Conservation (phyloP, 2,329 filamentous ascomycete genomes). For the Penicillium sp. region DNA sequence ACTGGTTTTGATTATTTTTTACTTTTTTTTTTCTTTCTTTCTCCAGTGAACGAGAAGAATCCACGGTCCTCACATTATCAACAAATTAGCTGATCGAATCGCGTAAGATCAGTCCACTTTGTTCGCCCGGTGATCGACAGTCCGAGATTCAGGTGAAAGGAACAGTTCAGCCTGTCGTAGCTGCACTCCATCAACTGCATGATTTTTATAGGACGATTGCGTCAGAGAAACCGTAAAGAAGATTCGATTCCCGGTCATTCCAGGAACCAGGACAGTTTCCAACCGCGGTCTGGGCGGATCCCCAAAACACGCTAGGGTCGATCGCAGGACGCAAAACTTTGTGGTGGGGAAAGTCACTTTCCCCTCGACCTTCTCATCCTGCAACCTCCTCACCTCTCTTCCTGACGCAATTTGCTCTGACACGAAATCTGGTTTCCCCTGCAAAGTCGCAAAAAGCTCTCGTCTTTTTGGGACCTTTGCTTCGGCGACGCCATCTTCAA, state of each 20-base stretch:
- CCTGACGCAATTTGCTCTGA: background rate
- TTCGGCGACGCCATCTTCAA: conserved; percentile 15
- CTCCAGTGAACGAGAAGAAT: background rate
- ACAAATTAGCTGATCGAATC: conserved; percentile 15
- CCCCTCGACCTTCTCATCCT: conserved; percentile 16
- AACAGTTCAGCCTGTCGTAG: no score
- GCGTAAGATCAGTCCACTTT: conserved; percentile 18
- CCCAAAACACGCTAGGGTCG: conserved; percentile 16
- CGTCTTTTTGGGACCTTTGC: conserved; percentile 23
- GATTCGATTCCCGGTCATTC: no score
- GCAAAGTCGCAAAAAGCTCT: conserved; percentile 17
- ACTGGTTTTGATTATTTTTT: no score
- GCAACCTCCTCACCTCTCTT: conserved; percentile 1
- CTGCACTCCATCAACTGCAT: no score
- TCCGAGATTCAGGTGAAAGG: no score
- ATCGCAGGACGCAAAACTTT: conserved; percentile 25
- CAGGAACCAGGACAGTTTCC: background rate
- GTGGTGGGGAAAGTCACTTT: conserved; percentile 23
- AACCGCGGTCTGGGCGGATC: conserved; percentile 18
- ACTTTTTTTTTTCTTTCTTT: no score
- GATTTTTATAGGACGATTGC: no score
- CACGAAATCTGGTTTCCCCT: background rate
- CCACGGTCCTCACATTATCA: background rate
- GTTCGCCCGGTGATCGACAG: conserved; percentile 11
- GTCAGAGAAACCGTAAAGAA: no score